These are phyloP conservation scores for Cupressus sempervirens DNA, from an alignment of 75 land plant genomes.

Conservation along the genomic window DNA sequence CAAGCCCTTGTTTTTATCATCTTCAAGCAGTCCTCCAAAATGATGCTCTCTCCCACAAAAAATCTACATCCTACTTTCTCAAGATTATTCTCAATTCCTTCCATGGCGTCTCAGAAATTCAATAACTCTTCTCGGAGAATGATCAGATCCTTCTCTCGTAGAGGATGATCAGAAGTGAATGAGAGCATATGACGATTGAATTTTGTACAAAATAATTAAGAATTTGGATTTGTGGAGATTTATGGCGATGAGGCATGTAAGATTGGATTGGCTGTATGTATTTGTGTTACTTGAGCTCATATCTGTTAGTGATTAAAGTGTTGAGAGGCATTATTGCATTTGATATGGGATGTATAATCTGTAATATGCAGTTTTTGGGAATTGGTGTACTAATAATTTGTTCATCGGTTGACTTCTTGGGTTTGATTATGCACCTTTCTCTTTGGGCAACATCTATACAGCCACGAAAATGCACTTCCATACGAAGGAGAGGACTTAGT, in stretches of 20 bases:
- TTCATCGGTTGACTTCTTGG: no score
- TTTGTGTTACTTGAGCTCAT: no score
- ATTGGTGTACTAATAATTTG: no score
- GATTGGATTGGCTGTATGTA: neutral
- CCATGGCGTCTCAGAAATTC: neutral
- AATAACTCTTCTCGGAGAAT: neutral
- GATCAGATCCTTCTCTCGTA: neutral
- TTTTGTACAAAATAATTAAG: neutral
- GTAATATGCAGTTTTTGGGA: no score
- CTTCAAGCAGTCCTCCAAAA: constrained; percentile 6
- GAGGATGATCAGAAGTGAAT: neutral
- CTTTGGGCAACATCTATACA: no score
- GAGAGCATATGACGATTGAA: neutral
- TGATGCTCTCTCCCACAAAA: neutral
- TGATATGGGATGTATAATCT: no score
- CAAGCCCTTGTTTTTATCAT: neutral
- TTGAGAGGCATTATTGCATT: no score
- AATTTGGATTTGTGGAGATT: neutral
- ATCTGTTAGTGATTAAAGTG: no score
- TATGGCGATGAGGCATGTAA: neutral
- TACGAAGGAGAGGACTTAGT: no score
- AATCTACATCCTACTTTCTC: neutral
- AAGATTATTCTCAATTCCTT: neutral
- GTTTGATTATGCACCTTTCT: no score
- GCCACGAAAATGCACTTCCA: no score